phyloP scores from a whole-genome alignment of 2,329 filamentous ascomycete species.

The Whalleya microplaca region DNA sequence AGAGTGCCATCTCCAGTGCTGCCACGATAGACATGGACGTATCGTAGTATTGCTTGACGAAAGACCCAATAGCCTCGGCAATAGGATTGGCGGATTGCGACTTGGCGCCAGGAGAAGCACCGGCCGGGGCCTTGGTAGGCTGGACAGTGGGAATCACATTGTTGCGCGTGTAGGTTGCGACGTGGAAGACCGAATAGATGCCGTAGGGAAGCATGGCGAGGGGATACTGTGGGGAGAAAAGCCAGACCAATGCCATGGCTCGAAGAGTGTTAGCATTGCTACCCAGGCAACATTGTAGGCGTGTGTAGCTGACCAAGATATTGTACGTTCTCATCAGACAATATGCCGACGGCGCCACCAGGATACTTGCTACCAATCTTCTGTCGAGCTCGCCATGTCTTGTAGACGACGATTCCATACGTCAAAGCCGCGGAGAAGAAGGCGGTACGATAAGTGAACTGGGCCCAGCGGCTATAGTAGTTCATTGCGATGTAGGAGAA shows the following conservation, averaged over 20 bases:
- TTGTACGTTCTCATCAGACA: constrained; percentile 94
- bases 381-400: constrained; percentile 86
- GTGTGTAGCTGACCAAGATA: constrained; percentile 78
- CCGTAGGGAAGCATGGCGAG: constrained; percentile 91
- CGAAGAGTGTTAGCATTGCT: constrained; percentile 7
- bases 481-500: constrained; percentile 90
- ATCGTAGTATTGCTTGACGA: constrained; percentile 99
- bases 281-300: constrained; percentile 10
- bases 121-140: constrained; percentile 63
- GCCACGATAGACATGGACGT: constrained; percentile 92
- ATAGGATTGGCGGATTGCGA: constrained; percentile 59
- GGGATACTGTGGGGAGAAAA: constrained; percentile 85
- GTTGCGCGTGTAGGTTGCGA: constrained; percentile 92
- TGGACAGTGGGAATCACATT: constrained; percentile 88
- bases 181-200: constrained; percentile 98
- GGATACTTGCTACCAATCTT: constrained; percentile 70
- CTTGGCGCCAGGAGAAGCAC: constrained; percentile 61
- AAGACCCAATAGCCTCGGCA: constrained; percentile 83
- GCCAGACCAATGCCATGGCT: constrained; percentile 93
- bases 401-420: constrained; percentile 98
- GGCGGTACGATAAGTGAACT: constrained; percentile 84
- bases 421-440: constrained; percentile 89
- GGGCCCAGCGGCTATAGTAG: constrained; percentile 75
- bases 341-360: constrained; percentile 66
- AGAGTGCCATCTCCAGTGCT: constrained; percentile 83